Evolutionary conservation across 352 stramenopile genomes (phyloP), one percentile per base, ranked within the genome.

Genomic region (Aphanomyces stellatus): DNA sequence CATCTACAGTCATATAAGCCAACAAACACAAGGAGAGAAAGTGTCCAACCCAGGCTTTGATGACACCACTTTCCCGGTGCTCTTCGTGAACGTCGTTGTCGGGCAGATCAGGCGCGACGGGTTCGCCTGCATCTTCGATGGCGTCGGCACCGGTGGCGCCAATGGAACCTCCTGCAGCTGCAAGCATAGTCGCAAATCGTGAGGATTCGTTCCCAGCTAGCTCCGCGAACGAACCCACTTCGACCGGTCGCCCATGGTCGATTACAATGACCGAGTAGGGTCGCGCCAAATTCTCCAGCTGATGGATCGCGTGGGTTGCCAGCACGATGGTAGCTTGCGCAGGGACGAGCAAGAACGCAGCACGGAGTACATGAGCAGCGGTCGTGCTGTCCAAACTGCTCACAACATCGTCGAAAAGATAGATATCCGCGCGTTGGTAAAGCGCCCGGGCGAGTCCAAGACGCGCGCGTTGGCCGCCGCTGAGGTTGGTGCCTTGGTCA

Each of bases 321-420:
- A 96, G 65, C 30, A 96, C 79, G 0, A 93, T 82, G 7, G 77
- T 76, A 22, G 82, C 70, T 13, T 71, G 72, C 6, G 73, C 48
- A 3, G 79, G 71, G 30, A 92, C 80, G 2, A 96, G 62, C 0
- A 61, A 53, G 43, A 87, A 87, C 42, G 76, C 85, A 27, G 77
- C 78, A 5, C 34, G 64, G 2, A 94, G 51, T 7, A 92, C 74
- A 42, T 75, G 71, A 0, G 72, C 70, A 2, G 82, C 78, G 15
- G 85, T 94, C 13, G 69, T 76, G 2, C 71, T 62, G 53, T 97
- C 90, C 4, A 97, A 70, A 1, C 84, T 85, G 25, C 81, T 93
- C 8, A 96, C 74, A 2, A 87, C 85, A 56, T 97, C 90, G 55
- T 97, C 88, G n/a, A 97, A 62, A n/a, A 97, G 63, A 34, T 93